phyloP scores from a whole-genome alignment of 805 yeast genomes.

The Saccharomycopsis olivae region DNA sequence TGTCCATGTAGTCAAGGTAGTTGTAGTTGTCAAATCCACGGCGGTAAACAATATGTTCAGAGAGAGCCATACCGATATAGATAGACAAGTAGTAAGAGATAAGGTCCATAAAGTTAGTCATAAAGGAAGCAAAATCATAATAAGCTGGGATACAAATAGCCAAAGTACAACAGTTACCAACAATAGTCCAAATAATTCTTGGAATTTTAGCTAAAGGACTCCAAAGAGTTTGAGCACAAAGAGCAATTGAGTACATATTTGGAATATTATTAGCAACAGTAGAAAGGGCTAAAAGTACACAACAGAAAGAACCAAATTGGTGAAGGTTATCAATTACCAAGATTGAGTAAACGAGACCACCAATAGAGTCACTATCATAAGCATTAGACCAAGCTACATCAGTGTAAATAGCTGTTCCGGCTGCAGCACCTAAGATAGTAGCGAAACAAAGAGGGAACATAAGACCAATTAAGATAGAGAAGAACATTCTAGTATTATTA shows the following conservation, averaged over 20 bases:
- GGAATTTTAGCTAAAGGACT: conserved; percentile 66
- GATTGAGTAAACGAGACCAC: conserved; percentile 77
- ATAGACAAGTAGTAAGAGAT: conserved; percentile 88
- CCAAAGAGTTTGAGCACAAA: conserved; percentile 81
- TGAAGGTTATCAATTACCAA: conserved; percentile 72
- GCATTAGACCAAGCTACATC: conserved; percentile 35
- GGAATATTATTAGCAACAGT: conserved; percentile 90
- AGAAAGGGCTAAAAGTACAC: conserved; percentile 75
- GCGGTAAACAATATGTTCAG: conserved; percentile 75
- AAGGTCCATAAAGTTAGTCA: conserved; percentile 82
- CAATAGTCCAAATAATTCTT: conserved; percentile 71
- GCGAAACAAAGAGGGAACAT: conserved; percentile 60
- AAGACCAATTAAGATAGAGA: conserved; percentile 54
- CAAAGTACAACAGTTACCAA: conserved; percentile 65
- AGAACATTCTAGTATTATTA: conserved; percentile 48
- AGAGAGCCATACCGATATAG: conserved; percentile 62
- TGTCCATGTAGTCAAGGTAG: conserved; percentile 49
- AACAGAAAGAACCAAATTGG: conserved; percentile 83
- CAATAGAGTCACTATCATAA: conserved; percentile 47
- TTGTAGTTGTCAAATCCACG: conserved; percentile 56
- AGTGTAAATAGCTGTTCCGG: conserved; percentile 54
- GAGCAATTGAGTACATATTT: conserved; percentile 83
- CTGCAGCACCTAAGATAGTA: conserved; percentile 78
- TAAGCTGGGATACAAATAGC: conserved; percentile 87
- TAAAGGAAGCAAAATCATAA: conserved; percentile 58